Conservation (phyloP, 1,284 basidiomycete species). For the Cutaneotrichosporon spelunceum region DNA sequence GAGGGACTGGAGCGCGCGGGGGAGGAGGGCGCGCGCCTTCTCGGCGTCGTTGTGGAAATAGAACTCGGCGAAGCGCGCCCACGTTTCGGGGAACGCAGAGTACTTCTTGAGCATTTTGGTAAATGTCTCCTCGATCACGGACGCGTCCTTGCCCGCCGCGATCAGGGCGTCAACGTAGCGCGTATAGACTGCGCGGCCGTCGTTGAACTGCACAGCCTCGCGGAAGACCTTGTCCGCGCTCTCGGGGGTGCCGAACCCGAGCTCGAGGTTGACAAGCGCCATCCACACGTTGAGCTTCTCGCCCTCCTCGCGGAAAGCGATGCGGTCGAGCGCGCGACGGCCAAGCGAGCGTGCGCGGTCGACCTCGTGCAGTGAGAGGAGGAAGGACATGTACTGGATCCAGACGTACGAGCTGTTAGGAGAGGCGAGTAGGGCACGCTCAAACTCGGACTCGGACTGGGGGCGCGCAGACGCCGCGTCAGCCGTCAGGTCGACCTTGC, state of each 20-base stretch:
- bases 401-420: constrained; percentile 97
- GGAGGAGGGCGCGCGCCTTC: constrained; percentile 79
- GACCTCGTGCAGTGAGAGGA: constrained; percentile 89
- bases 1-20: constrained; percentile 84
- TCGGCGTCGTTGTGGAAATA: constrained; percentile 72
- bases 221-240: constrained; percentile 75
- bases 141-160: constrained; percentile 67
- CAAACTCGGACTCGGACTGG: constrained; percentile 89
- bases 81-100: constrained; percentile 81
- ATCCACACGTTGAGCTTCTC: constrained; percentile 99
- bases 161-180: constrained; percentile 81
- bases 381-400: constrained; percentile 99
- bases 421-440: constrained; percentile 87
- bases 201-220: constrained; percentile 85
- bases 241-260: constrained; percentile 83
- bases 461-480: constrained; percentile 74
- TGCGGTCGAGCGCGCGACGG: constrained; percentile 76
- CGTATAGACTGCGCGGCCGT: constrained; percentile 84
- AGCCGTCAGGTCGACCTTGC: constrained; percentile 73
- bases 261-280: constrained; percentile 92
- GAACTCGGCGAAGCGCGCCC: constrained; percentile 79
- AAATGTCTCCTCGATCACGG: constrained; percentile 85
- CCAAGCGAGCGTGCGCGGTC: constrained; percentile 89
- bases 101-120: constrained; percentile 88
- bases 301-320: constrained; percentile 92